Evolutionary conservation across 306 rosid species (phyloP).

Genomic region (Casuarina equisetifolia): DNA sequence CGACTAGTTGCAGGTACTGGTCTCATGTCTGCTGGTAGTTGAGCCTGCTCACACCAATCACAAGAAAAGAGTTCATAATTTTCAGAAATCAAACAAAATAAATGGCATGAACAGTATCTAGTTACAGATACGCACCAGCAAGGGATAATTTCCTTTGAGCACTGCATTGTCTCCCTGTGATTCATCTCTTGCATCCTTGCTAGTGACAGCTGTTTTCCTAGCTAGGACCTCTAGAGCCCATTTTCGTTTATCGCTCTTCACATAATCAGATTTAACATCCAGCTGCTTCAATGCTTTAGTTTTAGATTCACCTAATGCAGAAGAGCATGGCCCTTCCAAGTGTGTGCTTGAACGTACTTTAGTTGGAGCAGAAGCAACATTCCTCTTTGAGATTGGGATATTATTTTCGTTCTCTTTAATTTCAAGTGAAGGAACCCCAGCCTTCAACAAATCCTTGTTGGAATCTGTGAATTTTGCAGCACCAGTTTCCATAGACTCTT

Average conservation of each 20-base stretch:
- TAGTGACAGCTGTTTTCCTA: constrained; percentile 61
- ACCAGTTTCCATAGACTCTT: constrained; percentile 34
- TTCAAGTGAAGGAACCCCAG: constrained; percentile 36
- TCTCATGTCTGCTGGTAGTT: constrained; percentile 84
- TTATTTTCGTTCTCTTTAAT: constrained; percentile 42
- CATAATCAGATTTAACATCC: constrained; percentile 45
- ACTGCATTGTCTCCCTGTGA: constrained; percentile 53
- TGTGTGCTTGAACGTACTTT: constrained; percentile 41
- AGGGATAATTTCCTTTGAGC: constrained; percentile 80
- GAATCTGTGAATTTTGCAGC: constrained; percentile 37
- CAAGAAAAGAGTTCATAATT: constrained; percentile 30
- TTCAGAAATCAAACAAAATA: constrained; percentile 18
- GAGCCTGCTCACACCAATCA: constrained; percentile 70
- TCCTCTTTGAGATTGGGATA: constrained; percentile 30
- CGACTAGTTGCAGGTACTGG: constrained; percentile 66
- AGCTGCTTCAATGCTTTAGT: constrained; percentile 37
- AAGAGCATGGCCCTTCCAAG: constrained; percentile 38
- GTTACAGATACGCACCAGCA: constrained; percentile 64
- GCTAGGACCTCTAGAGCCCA: constrained; percentile 98
- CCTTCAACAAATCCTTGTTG: constrained; percentile 44
- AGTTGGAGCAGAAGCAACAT: constrained; percentile 42
- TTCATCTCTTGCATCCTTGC: constrained; percentile 44
- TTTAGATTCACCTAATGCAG: constrained; percentile 50
- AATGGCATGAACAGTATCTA: constrained; percentile 23
- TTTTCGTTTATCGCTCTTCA: constrained; percentile 75